Conservation (phyloP, 495 filamentous ascomycete genomes). For the Clavariopsis aquatica region DNA sequence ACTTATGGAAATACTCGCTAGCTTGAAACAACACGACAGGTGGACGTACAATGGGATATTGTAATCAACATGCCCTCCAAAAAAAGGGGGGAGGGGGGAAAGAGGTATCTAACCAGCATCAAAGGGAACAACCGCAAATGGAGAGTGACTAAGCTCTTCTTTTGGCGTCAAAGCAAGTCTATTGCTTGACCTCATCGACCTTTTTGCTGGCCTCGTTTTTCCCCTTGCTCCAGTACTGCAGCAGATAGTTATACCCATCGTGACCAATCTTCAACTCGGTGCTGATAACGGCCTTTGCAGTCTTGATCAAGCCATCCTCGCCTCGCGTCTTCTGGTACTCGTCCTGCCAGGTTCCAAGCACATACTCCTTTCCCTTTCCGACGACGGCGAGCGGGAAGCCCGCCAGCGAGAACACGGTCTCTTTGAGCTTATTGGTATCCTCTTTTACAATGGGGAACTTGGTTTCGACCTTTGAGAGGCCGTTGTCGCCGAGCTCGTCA, state of each 20-base stretch:
- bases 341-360: conserved; percentile 67
- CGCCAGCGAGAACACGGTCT: conserved; percentile 62
- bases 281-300: conserved; percentile 72
- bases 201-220: conserved; percentile 38
- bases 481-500: conserved; percentile 74
- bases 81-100: too few species aligned
- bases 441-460: conserved; percentile 87
- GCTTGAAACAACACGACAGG: not conserved
- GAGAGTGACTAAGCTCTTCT: not conserved
- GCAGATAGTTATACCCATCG: conserved; percentile 62
- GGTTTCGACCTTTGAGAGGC: conserved; percentile 71
- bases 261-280: conserved; percentile 70
- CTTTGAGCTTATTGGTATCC: conserved; percentile 74
- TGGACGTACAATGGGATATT: not conserved
- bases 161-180: not conserved
- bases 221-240: conserved; percentile 52
- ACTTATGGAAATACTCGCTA: not conserved
- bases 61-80: too few species aligned
- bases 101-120: not conserved
- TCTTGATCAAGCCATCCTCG: conserved; percentile 62
- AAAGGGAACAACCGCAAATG: conserved; percentile 2
- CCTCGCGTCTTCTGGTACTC: conserved; percentile 78
- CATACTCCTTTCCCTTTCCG: conserved; percentile 71
- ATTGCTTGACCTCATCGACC: conserved; percentile 35
- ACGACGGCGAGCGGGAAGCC: conserved; percentile 67